Evolutionary conservation across 768 basidiomycete genomes (phyloP).

Genomic region (Termitomyces sp.): DNA sequence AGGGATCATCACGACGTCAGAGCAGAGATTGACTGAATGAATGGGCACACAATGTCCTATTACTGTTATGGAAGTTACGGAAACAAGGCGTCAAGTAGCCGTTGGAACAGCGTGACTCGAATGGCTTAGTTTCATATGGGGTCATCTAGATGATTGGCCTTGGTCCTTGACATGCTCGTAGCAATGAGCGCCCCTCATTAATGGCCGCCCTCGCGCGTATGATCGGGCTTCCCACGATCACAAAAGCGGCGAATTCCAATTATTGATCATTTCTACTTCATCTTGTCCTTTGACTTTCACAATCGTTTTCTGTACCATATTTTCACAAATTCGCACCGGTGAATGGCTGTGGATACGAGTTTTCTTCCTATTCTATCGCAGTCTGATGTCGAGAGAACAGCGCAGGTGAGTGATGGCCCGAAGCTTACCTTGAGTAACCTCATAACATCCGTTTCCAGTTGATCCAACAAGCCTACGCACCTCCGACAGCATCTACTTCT

Average conservation of each 20-base stretch:
- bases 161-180: too few species aligned
- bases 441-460: slow-evolving; percentile 35
- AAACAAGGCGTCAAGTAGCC: background rate
- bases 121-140: background rate
- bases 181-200: too few species aligned
- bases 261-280: background rate
- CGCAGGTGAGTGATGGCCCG: slow-evolving; percentile 37
- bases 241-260: background rate
- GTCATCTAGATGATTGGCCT: too few species aligned
- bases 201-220: background rate
- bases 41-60: too few species aligned
- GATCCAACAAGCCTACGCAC: slow-evolving; percentile 63
- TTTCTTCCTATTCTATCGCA: slow-evolving; percentile 50
- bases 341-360: slow-evolving; percentile 23
- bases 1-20: background rate
- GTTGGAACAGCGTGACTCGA: background rate
- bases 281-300: background rate
- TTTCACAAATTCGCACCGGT: background rate
- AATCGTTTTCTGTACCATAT: background rate
- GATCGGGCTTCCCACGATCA: slow-evolving; percentile 2
- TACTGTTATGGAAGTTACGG: too few species aligned
- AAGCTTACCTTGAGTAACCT: background rate
- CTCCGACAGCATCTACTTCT: slow-evolving; percentile 37
- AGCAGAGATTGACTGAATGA: too few species aligned
- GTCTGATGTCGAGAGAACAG: slow-evolving; percentile 51